Conservation (phyloP, 2,329 filamentous ascomycete species). For the Lasiodiplodia theobromae region DNA sequence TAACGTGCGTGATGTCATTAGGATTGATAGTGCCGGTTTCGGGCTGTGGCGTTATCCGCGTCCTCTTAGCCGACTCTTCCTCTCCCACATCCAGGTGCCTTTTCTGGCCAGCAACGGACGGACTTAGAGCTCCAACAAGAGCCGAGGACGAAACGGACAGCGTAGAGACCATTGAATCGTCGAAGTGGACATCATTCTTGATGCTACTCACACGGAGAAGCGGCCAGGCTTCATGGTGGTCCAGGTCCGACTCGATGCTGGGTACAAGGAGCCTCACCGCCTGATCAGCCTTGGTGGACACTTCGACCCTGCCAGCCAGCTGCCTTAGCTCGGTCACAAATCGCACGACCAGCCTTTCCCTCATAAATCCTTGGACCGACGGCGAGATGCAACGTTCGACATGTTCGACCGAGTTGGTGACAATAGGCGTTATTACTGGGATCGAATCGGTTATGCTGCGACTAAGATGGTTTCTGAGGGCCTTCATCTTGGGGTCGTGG, state of each 20-base stretch:
- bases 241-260: conserved; percentile 35
- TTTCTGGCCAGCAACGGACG: conserved; percentile 32
- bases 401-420: conserved; percentile 53
- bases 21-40: conserved; percentile 11
- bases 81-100: conserved; percentile 29
- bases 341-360: conserved; percentile 46
- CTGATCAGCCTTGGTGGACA: conserved; percentile 37
- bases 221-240: conserved; percentile 32
- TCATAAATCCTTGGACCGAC: conserved; percentile 25
- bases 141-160: conserved; percentile 9
- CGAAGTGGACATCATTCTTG: conserved; percentile 13
- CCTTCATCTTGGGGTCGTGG: neutral
- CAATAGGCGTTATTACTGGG: conserved; percentile 49
- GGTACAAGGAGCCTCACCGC: conserved; percentile 40
- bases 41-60: conserved; percentile 33
- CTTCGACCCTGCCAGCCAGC: conserved; percentile 44
- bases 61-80: conserved; percentile 36
- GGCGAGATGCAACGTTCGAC: conserved; percentile 49
- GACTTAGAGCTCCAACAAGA: neutral
- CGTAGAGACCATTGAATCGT: conserved; percentile 12
- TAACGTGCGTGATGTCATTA: conserved; percentile 13
- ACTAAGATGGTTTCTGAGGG: conserved; percentile 1
- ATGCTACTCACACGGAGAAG: conserved; percentile 26
- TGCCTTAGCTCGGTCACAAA: conserved; percentile 44
- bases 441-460: conserved; percentile 24